These are phyloP conservation scores for Marsdenia floribunda DNA, from an alignment of 257 asterid species.

Conservation along the genomic window DNA sequence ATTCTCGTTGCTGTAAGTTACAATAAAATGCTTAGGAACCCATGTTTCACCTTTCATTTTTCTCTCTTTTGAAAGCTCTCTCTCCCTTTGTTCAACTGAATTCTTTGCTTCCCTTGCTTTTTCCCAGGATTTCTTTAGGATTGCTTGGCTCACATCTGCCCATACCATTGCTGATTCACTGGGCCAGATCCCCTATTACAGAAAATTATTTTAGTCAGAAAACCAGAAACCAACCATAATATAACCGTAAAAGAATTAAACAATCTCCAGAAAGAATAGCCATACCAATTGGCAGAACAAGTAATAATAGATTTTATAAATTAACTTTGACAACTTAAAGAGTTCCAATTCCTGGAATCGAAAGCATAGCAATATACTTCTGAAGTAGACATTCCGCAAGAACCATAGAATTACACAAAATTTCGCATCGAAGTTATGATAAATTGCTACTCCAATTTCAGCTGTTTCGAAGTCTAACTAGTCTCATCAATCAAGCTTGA, in stretches of 20 bases:
- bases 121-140: slow-evolving; percentile 56
- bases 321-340: too few species aligned
- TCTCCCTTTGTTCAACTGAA: slow-evolving; percentile 55
- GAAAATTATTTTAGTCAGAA: neutral
- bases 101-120: slow-evolving; percentile 60
- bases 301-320: too few species aligned
- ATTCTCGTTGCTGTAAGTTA: slow-evolving; percentile 43
- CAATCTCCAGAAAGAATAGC: neutral
- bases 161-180: slow-evolving; percentile 68
- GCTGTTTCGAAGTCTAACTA: too few species aligned
- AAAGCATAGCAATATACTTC: too few species aligned
- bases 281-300: neutral
- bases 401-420: neutral
- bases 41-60: slow-evolving; percentile 36
- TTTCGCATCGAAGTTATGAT: neutral
- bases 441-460: neutral
- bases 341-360: too few species aligned
- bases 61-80: slow-evolving; percentile 47
- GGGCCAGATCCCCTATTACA: slow-evolving; percentile 36
- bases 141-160: slow-evolving; percentile 56
- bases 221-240: neutral
- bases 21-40: slow-evolving; percentile 54
- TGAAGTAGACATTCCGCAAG: too few species aligned
- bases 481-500: too few species aligned
- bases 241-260: too few species aligned